Base-by-base conservation (phyloP, 768 basidiomycete species). In the Phylloporus arenicola region DNA sequence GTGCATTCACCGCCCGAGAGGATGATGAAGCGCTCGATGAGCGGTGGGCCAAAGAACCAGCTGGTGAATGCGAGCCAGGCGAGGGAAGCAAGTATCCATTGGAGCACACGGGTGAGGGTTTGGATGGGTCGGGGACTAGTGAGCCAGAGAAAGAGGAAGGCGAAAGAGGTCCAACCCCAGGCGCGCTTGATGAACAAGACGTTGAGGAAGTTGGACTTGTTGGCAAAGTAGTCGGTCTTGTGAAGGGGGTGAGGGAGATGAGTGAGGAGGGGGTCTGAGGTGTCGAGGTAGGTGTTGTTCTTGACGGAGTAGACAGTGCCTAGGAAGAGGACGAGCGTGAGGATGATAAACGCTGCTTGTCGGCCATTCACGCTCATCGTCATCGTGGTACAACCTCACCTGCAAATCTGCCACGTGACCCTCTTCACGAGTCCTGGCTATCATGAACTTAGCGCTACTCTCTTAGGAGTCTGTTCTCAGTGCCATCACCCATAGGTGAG, bases 21-120 rank as follows among this genome's bases (percentile, higher is more conserved):
- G 24, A 77, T 65, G 48, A 77, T 74, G 54, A 91, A 62, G 19
- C 89, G 81, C 43, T 86, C 82, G 25, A 89, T 59, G 46, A 94
- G 70, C 1, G 86, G 73, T 6, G 90, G 90, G 0, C 92, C 92
- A 58, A 92, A 91, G 75, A 93, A 92, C 92, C 89, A 93, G 37
- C 70, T 73, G 0, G 88, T 85, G 70, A 94, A 89, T 16, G 76
- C 65, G 42, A 83, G 68, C 90, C 91, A 95, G 39, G 80, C 71
- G 19, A 68, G 64, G 7, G 86, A 89, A 41, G 80, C 83, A 31
- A 75, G 58, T 27, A 68, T 45, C 77, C 78, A 92, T 57, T 82
- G 78, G 52, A 64, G 38, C 14, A 84, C 52, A 38, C 84, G 74
- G 19, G 66, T 47, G 10, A 58, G 52, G 1, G 74, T 71, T 27